These are phyloP conservation scores for Pulveroboletus sp. DNA, from an alignment of 768 basidiomycete species.

Conservation along the genomic window DNA sequence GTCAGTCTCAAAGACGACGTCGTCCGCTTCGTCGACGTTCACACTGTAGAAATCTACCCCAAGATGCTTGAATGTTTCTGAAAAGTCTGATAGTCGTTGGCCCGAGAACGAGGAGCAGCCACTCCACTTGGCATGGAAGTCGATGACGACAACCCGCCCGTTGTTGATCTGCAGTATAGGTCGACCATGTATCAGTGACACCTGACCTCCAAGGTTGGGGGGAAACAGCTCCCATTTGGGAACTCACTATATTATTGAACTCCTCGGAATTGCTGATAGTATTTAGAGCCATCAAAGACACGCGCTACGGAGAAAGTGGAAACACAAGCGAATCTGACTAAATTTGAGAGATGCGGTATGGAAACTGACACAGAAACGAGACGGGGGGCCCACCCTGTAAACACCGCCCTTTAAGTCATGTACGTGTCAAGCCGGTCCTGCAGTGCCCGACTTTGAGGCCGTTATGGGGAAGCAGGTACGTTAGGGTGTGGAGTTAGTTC, in stretches of 20 bases:
- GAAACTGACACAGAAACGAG: background rate
- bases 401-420: background rate
- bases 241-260: slow-evolving; percentile 19
- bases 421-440: background rate
- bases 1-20: slow-evolving; percentile 53
- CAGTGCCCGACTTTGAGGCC: background rate
- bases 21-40: slow-evolving; percentile 57
- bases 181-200: background rate
- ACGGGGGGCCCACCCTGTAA: background rate
- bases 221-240: background rate
- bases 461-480: background rate
- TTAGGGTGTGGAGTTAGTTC: background rate
- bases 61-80: slow-evolving; percentile 23
- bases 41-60: slow-evolving; percentile 65
- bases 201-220: background rate
- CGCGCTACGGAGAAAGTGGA: background rate
- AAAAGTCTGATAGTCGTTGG: slow-evolving; percentile 14
- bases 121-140: slow-evolving; percentile 18
- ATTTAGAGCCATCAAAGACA: slow-evolving; percentile 12
- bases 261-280: slow-evolving; percentile 17
- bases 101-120: slow-evolving; percentile 6
- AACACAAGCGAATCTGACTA: background rate
- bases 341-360: background rate
- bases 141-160: slow-evolving; percentile 22
- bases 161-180: slow-evolving; percentile 19